Evolutionary conservation across 2,329 filamentous ascomycete genomes (phyloP), one percentile per base, ranked within the genome.

Genomic region (Verticillium nonalfalfae): DNA sequence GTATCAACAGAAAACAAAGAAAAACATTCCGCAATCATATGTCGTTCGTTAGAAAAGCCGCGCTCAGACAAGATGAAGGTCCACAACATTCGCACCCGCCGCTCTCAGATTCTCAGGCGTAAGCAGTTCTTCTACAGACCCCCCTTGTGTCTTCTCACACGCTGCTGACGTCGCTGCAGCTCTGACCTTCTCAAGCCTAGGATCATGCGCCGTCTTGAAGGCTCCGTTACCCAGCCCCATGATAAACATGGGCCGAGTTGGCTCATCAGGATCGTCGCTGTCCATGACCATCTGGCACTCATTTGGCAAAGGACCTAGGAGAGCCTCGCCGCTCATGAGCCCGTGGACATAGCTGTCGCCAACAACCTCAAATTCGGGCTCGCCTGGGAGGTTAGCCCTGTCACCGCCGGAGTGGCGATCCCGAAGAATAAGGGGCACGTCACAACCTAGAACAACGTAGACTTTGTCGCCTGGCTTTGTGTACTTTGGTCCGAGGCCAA

Each of bases 401-500:
- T 31, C 15, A 13, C 45, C 35, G 6, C 21, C 31, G 9, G 34
- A 6, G 18, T 15, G 40, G 15, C n/a, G 26, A 10, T 60, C n/a
- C 11, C 65, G 38, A 7, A 66, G 13, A 2, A 61, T n/a, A n/a
- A 62, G 61, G 3, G 65, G 63, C 21, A 64, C 57, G 14, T 61
- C 59, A 7, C 65, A 59, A 1, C 60, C 63, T 2, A 64, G 57
- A 5, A 66, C 36, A 1, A 62, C 55, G 1, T 62, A 59, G 7
- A 66, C 50, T 57, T 58, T 57, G 13, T 60, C 58, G 2, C 60
- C 62, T 1, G 36, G 38, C 34, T 26, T 33, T 0, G 13, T 54
- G 6, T 60, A 45, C 58, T 33, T 59, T n/a, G 60, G 60, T 7
- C 60, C 62, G 34, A 64, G 15, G 3, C 62, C 62, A 3, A 64